These are phyloP conservation scores for Chaetoscypha palmicola DNA, from an alignment of 2,329 filamentous ascomycete genomes.

Conservation along the genomic window DNA sequence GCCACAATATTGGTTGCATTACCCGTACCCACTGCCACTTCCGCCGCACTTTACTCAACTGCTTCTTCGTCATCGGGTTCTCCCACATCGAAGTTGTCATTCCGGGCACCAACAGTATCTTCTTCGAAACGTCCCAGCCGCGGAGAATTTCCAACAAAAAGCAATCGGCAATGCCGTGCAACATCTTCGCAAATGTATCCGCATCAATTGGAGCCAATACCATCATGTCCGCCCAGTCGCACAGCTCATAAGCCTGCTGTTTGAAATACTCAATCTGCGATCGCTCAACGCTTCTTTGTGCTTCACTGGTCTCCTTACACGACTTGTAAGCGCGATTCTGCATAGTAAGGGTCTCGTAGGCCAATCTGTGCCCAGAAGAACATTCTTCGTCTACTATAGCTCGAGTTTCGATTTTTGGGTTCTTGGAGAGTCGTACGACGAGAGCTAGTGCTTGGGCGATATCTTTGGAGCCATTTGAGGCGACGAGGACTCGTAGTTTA, in stretches of 20 bases:
- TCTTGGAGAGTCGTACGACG: slow-evolving; percentile 60
- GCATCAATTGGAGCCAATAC: slow-evolving; percentile 81
- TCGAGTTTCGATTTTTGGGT: slow-evolving; percentile 52
- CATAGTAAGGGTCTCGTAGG: slow-evolving; percentile 55
- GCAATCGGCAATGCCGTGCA: slow-evolving; percentile 75
- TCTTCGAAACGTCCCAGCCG: slow-evolving; percentile 82
- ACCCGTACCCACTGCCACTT: slow-evolving; percentile 87
- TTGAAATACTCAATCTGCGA: slow-evolving; percentile 42
- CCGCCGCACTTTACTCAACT: slow-evolving; percentile 72
- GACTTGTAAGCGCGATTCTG: slow-evolving; percentile 43
- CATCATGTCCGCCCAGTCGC: slow-evolving; percentile 82
- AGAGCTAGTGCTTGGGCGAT: slow-evolving; percentile 60
- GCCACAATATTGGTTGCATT: slow-evolving; percentile 75
- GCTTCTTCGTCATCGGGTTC: slow-evolving; percentile 80
- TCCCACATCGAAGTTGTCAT: slow-evolving; percentile 90
- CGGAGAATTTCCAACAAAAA: slow-evolving; percentile 73
- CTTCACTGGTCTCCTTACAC: slow-evolving; percentile 19
- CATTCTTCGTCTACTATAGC: slow-evolving; percentile 61
- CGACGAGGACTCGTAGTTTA: slow-evolving; percentile 56
- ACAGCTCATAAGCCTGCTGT: slow-evolving; percentile 57
- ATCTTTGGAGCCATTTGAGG: slow-evolving; percentile 58
- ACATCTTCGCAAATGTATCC: slow-evolving; percentile 79
- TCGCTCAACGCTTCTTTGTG: slow-evolving; percentile 23
- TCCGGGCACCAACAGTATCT: slow-evolving; percentile 75
- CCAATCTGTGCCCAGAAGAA: slow-evolving; percentile 41